phyloP scores from a whole-genome alignment of 192 early-diverging fungal species.

The Umbelopsis vinacea region DNA sequence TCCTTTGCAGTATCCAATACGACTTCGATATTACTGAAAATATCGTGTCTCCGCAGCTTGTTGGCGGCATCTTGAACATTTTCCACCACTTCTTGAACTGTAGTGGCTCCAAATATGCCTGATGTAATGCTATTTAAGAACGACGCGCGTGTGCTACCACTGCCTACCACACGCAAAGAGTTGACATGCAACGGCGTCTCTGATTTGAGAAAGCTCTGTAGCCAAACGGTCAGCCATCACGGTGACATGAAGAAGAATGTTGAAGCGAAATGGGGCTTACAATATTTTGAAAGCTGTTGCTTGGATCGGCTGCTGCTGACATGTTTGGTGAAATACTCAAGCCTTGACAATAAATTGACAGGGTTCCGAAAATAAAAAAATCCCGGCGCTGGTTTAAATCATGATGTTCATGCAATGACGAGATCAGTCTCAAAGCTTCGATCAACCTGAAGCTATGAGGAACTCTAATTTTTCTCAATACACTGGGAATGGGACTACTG shows the following conservation, averaged over 20 bases:
- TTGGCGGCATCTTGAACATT: conserved; percentile 53
- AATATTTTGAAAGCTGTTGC: neutral
- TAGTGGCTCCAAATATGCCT: conserved; percentile 39
- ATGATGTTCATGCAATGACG: neutral
- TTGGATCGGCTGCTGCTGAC: neutral
- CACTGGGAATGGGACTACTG: too few relatives aligned
- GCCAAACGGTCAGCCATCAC: neutral
- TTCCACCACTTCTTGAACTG: conserved; percentile 61
- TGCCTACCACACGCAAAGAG: conserved; percentile 27
- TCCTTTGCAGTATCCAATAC: conserved; percentile 60
- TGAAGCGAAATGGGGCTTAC: neutral
- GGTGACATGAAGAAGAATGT: neutral
- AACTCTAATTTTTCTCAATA: too few relatives aligned
- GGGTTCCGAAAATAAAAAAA: neutral
- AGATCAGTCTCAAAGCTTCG: neutral
- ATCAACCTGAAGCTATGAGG: too few relatives aligned
- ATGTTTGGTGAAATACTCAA: neutral
- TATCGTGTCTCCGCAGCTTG: conserved; percentile 63
- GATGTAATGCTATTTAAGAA: conserved; percentile 29
- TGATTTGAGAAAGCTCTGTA: conserved; percentile 12
- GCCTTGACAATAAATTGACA: neutral
- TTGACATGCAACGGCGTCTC: conserved; percentile 36
- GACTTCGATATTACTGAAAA: conserved; percentile 71
- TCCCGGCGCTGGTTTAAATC: neutral
- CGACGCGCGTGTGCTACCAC: conserved; percentile 22